These are phyloP conservation scores for Metarhizium sp. DNA, from an alignment of 2,329 filamentous ascomycete species.

Conservation along the genomic window DNA sequence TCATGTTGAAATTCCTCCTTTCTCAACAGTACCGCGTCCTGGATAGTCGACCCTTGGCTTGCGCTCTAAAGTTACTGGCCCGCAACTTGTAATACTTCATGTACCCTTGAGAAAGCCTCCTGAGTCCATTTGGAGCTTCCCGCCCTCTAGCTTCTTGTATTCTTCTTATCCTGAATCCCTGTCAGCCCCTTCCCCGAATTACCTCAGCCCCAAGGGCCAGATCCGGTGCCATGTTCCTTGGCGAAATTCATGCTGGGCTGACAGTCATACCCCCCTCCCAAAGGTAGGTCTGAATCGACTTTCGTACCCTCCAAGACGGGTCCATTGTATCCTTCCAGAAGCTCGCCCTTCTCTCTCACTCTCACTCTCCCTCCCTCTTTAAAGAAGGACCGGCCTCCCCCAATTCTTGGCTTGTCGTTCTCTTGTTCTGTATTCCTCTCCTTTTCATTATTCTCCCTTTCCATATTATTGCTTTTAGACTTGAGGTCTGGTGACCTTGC, in stretches of 20 bases:
- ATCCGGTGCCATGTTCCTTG: constrained; percentile 1
- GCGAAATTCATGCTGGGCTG: not conserved
- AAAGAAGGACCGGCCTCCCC: constrained; percentile 8
- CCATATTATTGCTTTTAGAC: not conserved
- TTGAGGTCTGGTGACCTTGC: not conserved
- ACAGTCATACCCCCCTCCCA: not conserved
- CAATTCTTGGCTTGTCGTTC: not conserved
- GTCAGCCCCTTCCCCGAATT: constrained; percentile 1
- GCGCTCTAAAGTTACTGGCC: not conserved
- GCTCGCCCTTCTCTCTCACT: not conserved
- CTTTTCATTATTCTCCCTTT: not conserved
- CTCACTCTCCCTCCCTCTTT: not conserved
- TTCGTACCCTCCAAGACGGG: not conserved
- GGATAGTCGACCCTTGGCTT: too few species aligned
- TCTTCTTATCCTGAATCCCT: not conserved
- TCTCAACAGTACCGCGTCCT: too few species aligned
- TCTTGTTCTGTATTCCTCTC: not conserved
- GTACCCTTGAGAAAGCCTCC: not conserved
- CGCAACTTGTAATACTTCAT: not conserved
- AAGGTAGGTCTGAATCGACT: not conserved
- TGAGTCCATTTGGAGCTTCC: not conserved
- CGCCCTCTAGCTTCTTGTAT: not conserved
- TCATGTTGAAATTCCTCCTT: too few species aligned
- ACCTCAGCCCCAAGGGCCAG: not conserved
- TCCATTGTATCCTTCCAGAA: constrained; percentile 9